Percentiles rank a stretch among this genome's conserved stretches.
phyloP scores from a whole-genome alignment of 2,329 filamentous ascomycete genomes.

The Fusarium incarnatum region DNA sequence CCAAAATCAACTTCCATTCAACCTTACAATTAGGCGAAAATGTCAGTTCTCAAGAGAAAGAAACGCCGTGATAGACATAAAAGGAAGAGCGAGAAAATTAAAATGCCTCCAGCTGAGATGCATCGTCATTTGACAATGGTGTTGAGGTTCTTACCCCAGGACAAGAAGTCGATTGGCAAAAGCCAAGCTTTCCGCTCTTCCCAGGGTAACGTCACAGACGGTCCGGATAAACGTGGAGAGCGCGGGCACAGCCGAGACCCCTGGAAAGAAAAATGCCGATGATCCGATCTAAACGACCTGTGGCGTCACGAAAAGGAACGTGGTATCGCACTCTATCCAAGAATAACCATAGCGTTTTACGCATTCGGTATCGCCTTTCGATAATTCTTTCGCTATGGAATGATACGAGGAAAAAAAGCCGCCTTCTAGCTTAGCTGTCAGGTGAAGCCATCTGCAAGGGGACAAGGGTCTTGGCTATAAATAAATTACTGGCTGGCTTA shows the following conservation, averaged over 20 bases:
- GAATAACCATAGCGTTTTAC: background rate
- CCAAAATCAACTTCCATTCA: fast-evolving
- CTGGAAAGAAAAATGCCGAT: constrained; percentile 4
- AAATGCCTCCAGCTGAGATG: no score
- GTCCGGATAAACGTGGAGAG: constrained; percentile 17
- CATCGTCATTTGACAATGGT: background rate
- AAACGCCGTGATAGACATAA: fast-evolving
- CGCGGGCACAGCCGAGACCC: constrained; percentile 20
- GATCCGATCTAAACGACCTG: background rate
- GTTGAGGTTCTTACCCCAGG: background rate
- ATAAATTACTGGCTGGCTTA: constrained; percentile 19
- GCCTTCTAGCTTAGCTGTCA: background rate
- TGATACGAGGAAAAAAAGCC: constrained; percentile 13
- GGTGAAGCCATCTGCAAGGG: background rate
- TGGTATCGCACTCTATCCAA: background rate
- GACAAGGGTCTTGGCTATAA: constrained; percentile 6
- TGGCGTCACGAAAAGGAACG: constrained; percentile 11
- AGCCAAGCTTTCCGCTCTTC: background rate
- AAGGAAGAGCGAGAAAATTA: fast-evolving
- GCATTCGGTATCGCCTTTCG: constrained; percentile 6
- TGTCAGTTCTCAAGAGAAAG: fast-evolving
- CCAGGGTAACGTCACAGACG: constrained; percentile 15
- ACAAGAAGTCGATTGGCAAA: background rate
- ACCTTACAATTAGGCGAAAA: fast-evolving
- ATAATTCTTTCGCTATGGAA: constrained; percentile 15